Base-by-base conservation (phyloP, 2,329 filamentous ascomycete genomes). In the Tolypocladium album region DNA sequence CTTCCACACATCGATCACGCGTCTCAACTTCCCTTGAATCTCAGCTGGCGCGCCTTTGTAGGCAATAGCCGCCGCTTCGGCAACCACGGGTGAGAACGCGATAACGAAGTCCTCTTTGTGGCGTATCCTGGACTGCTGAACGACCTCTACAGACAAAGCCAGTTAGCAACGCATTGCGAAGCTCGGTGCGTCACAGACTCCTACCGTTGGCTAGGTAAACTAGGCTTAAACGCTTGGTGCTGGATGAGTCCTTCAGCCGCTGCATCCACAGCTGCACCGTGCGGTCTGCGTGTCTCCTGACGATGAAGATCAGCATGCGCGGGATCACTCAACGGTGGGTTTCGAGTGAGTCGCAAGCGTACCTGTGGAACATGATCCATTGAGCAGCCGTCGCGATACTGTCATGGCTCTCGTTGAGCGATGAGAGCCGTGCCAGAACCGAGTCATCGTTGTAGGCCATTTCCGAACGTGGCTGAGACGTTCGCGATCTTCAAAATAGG, bases 281-380 rank as follows among this genome's bases (percentile, higher is more conserved):
- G 63, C 90, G 87, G 66, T 96, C 90, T 59, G 95, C 93, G 76
- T 97, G 90, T 72, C 94, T 87, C 73, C 93, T 97, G 39, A 24
- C 27, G 24, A 42, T 63, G 8, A 13, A 11, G 24, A 40, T 63
- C 57, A 64, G 62, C 47, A 40, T 17, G 45, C 36, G 38, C 52
- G 8, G 34, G 17, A 40, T 13, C n/a, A n/a, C 27, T 17, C 34
- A 22, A 9, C 5, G 40, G 2, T 5, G 15, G 36, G 38, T 31
- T 36, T 20, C 36, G 36, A 38, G 36, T 2, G 43, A 27, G 43
- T 39, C 17, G 34, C 4, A 31, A 15, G 42, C 59, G 56, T 86
- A 96, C 92, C 92, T 88, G 77, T 99, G 93, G 73, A 99, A 99
- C 88, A 99, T 95, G 63, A 99, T 94, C 95, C 95, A 99, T 86